These are phyloP conservation scores for Microdochium bolleyi DNA, from an alignment of 2,329 filamentous ascomycete species.

Conservation along the genomic window DNA sequence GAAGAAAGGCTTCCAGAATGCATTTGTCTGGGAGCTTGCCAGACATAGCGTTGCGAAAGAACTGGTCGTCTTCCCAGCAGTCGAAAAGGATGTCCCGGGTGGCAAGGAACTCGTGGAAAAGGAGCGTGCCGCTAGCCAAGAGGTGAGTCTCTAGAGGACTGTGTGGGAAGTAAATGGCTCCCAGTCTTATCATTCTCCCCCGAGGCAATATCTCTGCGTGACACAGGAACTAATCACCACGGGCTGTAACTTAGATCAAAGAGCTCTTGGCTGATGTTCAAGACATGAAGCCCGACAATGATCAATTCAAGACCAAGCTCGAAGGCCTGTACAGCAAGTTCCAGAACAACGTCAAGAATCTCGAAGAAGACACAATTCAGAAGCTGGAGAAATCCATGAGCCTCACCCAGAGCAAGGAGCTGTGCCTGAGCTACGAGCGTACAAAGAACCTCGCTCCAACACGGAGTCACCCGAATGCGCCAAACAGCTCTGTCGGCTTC, in stretches of 20 bases:
- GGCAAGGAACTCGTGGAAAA: slow-evolving; percentile 30
- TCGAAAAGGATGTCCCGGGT: slow-evolving; percentile 29
- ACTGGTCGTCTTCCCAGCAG: slow-evolving; percentile 33
- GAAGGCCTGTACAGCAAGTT: slow-evolving; percentile 30
- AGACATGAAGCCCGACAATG: slow-evolving; percentile 23
- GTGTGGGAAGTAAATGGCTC: too few species aligned
- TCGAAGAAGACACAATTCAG: slow-evolving; percentile 32
- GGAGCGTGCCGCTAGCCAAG: slow-evolving; percentile 23
- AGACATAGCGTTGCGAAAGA: slow-evolving; percentile 2
- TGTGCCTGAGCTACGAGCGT: slow-evolving; percentile 29
- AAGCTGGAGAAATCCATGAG: slow-evolving; percentile 29
- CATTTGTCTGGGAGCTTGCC: slow-evolving; percentile 1
- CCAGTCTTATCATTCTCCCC: too few species aligned
- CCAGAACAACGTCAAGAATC: slow-evolving; percentile 30
- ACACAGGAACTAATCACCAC: neutral
- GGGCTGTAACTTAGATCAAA: slow-evolving; percentile 29
- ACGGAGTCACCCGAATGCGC: slow-evolving; percentile 32
- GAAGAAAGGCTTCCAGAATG: slow-evolving; percentile 1
- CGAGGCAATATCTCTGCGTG: too few species aligned
- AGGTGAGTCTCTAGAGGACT: slow-evolving; percentile 6
- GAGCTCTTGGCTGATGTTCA: slow-evolving; percentile 36
- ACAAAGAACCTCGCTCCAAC: slow-evolving; percentile 39
- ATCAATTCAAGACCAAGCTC: slow-evolving; percentile 31
- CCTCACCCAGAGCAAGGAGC: slow-evolving; percentile 15
- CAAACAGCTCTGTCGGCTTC: slow-evolving; percentile 35